Conservation (phyloP, 2,329 filamentous ascomycete species). For the Fusarium oligoseptatum region DNA sequence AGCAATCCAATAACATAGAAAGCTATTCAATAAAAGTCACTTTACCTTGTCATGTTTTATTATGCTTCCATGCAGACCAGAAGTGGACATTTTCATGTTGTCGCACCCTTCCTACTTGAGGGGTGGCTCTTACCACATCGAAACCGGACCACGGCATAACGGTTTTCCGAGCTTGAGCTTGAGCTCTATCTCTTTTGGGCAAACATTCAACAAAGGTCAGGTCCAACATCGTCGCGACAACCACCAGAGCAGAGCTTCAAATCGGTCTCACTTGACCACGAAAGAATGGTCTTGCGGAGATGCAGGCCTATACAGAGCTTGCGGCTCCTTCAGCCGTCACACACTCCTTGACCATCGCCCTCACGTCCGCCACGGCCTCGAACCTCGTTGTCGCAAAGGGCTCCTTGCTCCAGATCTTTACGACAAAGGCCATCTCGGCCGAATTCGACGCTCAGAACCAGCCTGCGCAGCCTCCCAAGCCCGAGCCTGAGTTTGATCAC, state of each 20-base stretch:
- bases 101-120: background rate
- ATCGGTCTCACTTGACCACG: slow-evolving; percentile 36
- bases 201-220: slow-evolving; percentile 33
- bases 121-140: background rate
- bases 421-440: slow-evolving; percentile 74
- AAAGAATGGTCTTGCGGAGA: slow-evolving; percentile 61
- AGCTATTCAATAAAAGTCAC: background rate
- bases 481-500: slow-evolving; percentile 63
- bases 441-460: slow-evolving; percentile 67
- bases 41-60: background rate
- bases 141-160: slow-evolving; percentile 21
- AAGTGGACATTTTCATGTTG: background rate
- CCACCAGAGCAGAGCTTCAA: slow-evolving; percentile 23
- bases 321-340: slow-evolving; percentile 94
- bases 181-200: slow-evolving; percentile 39
- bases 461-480: slow-evolving; percentile 52
- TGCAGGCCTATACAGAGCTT: slow-evolving; percentile 99
- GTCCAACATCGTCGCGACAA: slow-evolving; percentile 24
- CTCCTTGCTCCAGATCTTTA: slow-evolving; percentile 92
- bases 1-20: background rate
- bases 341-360: slow-evolving; percentile 84
- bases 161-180: slow-evolving; percentile 30
- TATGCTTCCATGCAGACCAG: background rate
- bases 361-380: slow-evolving; percentile 79
- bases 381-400: slow-evolving; percentile 94